Base-by-base conservation (phyloP, 208 protist species). In the Acanthamoeba lenticulata region DNA sequence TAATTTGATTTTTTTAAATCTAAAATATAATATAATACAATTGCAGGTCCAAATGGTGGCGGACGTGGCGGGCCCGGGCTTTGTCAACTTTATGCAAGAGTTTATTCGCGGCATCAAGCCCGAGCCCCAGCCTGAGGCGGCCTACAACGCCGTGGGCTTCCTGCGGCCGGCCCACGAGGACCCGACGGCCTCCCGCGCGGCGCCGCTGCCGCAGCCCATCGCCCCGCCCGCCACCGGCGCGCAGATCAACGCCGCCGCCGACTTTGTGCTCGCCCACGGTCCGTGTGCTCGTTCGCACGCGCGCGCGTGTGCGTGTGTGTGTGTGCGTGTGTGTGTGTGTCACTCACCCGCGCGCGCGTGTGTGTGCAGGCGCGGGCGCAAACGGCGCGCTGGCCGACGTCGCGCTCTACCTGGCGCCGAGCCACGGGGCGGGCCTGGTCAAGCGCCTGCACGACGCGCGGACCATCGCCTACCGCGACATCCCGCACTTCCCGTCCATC, bases 1-100 rank as follows among this genome's bases (percentile, higher is more conserved):
- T n/a, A n/a, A n/a, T n/a, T n/a, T n/a, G n/a, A n/a, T n/a, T n/a
- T n/a, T n/a, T n/a, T n/a, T n/a, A n/a, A n/a, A n/a, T n/a, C n/a
- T n/a, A n/a, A n/a, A n/a, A n/a, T n/a, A n/a, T n/a, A n/a, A n/a
- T n/a, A n/a, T n/a, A n/a, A n/a, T n/a, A n/a, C n/a, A n/a, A n/a
- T n/a, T 21, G 6, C 29, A 72, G 92, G 92, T 94, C 13, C 77
- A 86, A 86, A 65, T 57, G 34, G 77, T 94, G 24, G 92, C 92
- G 0, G 57, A 90, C 65, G 74, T 69, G 27, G 62, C 65, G 17
- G 92, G 92, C 9, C 92, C 92, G 45, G 67, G 67, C 0, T 94
- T 94, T 49, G 69, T 94, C 24, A 47, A 77, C 45, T 94, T 94
- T 24, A 94, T 94, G 92, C 85, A 86, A 38, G 74, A 72, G 29